phyloP scores from a whole-genome alignment of 352 stramenopile genomes.

The Pythium phragmitis region DNA sequence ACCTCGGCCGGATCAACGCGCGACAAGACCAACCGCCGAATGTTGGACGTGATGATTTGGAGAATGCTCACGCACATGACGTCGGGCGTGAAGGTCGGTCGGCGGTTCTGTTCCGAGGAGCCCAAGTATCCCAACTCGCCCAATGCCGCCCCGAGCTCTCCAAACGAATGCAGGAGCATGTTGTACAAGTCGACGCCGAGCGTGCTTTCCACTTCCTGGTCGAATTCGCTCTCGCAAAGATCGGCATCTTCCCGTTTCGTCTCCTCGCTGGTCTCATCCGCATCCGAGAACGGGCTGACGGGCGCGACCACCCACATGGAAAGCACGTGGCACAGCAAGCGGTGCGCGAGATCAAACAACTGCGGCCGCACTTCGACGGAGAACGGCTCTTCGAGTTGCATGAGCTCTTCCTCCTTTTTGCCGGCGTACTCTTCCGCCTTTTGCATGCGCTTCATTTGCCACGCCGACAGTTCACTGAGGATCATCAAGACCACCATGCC shows the following conservation, averaged over 20 bases:
- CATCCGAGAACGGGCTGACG: neutral
- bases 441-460: conserved; percentile 91
- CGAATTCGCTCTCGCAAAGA: neutral
- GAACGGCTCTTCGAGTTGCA: conserved; percentile 79
- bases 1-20: conserved; percentile 74
- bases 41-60: conserved; percentile 62
- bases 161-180: conserved; percentile 28
- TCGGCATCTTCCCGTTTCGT: conserved; percentile 1
- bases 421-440: conserved; percentile 69
- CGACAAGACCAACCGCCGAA: conserved; percentile 78
- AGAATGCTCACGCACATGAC: conserved; percentile 69
- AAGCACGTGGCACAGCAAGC: conserved; percentile 55
- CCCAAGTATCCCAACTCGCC: conserved; percentile 20
- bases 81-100: conserved; percentile 50
- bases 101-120: conserved; percentile 19
- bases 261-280: conserved; percentile 10
- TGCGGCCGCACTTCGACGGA: conserved; percentile 78
- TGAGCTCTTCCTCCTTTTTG: conserved; percentile 67
- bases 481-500: conserved; percentile 72
- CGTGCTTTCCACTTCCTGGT: conserved; percentile 15
- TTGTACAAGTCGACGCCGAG: conserved; percentile 29
- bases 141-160: conserved; percentile 19
- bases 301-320: conserved; percentile 51
- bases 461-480: conserved; percentile 75
- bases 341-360: conserved; percentile 74